A percentile compares a stretch with the other conserved stretches of the same genome.
Conservation (phyloP, 1,139 yeast genomes). For the Groenewaldozyma sp. region DNA sequence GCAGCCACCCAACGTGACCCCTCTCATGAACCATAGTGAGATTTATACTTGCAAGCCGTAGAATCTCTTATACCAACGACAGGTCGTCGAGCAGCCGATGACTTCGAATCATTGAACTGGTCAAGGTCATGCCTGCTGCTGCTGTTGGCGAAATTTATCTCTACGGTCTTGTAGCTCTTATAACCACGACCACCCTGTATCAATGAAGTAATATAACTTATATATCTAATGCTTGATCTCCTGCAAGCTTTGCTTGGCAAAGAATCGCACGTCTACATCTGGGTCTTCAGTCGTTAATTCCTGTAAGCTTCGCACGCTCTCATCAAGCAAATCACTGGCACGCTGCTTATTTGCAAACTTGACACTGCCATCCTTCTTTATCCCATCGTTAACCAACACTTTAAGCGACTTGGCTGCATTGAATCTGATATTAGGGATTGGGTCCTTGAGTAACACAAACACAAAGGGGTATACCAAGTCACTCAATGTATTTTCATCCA, state of each 20-base stretch:
- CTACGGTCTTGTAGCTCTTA: no score
- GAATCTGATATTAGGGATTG: conserved; percentile 90
- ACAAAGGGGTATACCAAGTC: conserved; percentile 73
- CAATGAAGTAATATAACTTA: not conserved
- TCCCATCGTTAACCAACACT: conserved; percentile 38
- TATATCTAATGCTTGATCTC: no score
- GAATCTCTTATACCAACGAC: no score
- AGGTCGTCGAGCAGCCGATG: no score
- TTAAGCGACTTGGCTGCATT: conserved; percentile 84
- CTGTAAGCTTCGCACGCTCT: conserved; percentile 44
- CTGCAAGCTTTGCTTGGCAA: conserved; percentile 53
- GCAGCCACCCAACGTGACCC: no score
- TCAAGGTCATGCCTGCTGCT: no score
- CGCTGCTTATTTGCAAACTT: conserved; percentile 10
- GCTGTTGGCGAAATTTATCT: no score
- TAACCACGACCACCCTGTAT: not conserved
- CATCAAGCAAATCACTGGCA: conserved; percentile 38
- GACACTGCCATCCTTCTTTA: conserved; percentile 14
- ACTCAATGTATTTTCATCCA: conserved; percentile 45
- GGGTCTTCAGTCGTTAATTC: conserved; percentile 41
- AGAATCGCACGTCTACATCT: conserved; percentile 86
- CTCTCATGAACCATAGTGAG: no score
- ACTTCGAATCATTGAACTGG: no score
- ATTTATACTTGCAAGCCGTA: no score
- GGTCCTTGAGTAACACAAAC: conserved; percentile 59